Percentiles rank a stretch among this genome's conserved stretches.
Conservation (phyloP, 441 rosid genomes). For the Pelargonium myrrhifolium region DNA sequence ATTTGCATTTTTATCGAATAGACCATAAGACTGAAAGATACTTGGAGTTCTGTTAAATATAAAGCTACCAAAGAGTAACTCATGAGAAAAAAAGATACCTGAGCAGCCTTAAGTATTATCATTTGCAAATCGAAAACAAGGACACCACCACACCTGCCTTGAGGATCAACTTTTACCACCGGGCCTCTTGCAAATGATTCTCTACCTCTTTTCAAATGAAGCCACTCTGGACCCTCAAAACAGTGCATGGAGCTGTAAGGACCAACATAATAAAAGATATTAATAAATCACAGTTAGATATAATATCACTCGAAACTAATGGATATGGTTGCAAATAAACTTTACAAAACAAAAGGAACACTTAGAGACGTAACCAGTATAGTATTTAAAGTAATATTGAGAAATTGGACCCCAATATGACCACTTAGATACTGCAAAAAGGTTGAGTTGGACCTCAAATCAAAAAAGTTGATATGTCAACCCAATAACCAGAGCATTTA, state of each 20-base stretch:
- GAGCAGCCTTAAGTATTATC: constrained; percentile 91
- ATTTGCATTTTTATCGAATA: background rate
- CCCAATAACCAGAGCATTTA: background rate
- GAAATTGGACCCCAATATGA: background rate
- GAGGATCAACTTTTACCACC: constrained; percentile 84
- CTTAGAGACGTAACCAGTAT: background rate
- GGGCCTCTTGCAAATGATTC: constrained; percentile 89
- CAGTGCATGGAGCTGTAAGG: constrained; percentile 91
- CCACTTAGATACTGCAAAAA: background rate
- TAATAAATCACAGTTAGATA: constrained; percentile 13
- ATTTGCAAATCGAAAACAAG: constrained; percentile 95
- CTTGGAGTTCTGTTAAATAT: background rate
- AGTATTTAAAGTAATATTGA: background rate
- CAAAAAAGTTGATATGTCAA: background rate
- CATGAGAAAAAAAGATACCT: constrained; percentile 44
- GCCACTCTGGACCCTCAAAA: constrained; percentile 97
- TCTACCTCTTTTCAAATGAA: constrained; percentile 88
- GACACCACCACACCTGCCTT: constrained; percentile 92
- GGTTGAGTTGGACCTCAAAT: background rate
- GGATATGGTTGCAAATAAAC: background rate
- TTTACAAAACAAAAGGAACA: background rate
- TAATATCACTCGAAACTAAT: constrained; percentile 3
- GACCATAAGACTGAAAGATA: background rate
- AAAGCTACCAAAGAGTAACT: constrained; percentile 13
- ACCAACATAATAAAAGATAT: constrained; percentile 9